These are phyloP conservation scores for Penicillium sp. DNA, from an alignment of 2,329 filamentous ascomycete genomes.

Conservation along the genomic window DNA sequence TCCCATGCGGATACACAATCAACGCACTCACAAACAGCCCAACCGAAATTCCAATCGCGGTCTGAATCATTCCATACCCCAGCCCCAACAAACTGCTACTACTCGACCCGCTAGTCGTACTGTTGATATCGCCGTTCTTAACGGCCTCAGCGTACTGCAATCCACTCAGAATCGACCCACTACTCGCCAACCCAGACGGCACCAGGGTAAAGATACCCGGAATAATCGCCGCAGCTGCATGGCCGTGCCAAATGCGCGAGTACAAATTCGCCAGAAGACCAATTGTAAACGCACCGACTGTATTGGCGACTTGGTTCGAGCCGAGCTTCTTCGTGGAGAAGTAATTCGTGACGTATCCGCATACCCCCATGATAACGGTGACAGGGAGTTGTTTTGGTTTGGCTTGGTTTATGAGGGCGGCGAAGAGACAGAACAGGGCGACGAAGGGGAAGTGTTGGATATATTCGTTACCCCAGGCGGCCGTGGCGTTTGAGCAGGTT, in stretches of 20 bases:
- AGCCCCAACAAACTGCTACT: constrained; percentile 39
- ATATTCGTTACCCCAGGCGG: constrained; percentile 54
- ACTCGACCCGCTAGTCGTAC: constrained; percentile 12
- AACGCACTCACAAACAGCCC: constrained; percentile 53
- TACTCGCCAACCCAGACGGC: constrained; percentile 62
- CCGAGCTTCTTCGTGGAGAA: constrained; percentile 64
- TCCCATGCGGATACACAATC: constrained; percentile 54
- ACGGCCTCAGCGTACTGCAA: constrained; percentile 62
- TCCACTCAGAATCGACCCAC: constrained; percentile 61
- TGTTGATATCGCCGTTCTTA: constrained; percentile 21
- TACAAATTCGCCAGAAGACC: constrained; percentile 80
- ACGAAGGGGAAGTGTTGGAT: constrained; percentile 72
- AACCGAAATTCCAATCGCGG: constrained; percentile 54
- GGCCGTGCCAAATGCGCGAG: constrained; percentile 71
- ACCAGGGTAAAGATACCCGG: constrained; percentile 80
- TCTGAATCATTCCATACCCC: constrained; percentile 54
- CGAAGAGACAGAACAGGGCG: constrained; percentile 71
- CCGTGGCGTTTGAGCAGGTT: constrained; percentile 42
- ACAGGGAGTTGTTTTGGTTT: constrained; percentile 77
- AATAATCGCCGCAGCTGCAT: constrained; percentile 82
- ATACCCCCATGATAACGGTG: constrained; percentile 73
- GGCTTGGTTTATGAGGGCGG: constrained; percentile 79
- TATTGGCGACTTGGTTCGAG: constrained; percentile 76
- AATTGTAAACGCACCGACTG: constrained; percentile 75
- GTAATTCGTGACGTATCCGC: constrained; percentile 62